Percentiles rank a stretch among this genome's conserved stretches.
phyloP scores from a whole-genome alignment of 1,284 basidiomycete species.

The Porogramme epimiltina region DNA sequence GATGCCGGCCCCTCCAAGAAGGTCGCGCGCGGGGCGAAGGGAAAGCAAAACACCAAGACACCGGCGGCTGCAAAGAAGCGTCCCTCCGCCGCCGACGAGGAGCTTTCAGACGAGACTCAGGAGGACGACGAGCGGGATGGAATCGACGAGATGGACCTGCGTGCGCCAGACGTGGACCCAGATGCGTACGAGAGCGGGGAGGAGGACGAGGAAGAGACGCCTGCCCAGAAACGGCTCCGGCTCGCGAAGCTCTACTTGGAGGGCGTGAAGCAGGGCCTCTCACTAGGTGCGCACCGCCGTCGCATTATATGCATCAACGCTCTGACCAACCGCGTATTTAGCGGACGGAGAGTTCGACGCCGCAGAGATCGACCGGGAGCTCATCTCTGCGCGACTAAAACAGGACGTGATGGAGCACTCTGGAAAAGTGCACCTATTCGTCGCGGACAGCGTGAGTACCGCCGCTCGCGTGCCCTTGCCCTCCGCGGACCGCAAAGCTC shows the following conservation, averaged over 20 bases:
- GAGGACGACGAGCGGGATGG: constrained; percentile 51
- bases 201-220: constrained; percentile 88
- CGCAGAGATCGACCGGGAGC: constrained; percentile 89
- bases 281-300: constrained; percentile 53
- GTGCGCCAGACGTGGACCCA: constrained; percentile 56
- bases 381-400: constrained; percentile 88
- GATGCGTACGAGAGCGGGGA: constrained; percentile 62
- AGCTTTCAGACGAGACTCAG: constrained; percentile 66
- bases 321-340: constrained; percentile 25
- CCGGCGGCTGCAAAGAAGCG: constrained; percentile 28
- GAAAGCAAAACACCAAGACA: constrained; percentile 18
- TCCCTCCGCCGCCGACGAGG: constrained; percentile 59
- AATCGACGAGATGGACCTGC: constrained; percentile 81
- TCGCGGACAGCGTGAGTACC: constrained; percentile 66
- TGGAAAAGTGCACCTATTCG: constrained; percentile 82
- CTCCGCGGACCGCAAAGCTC: background rate
- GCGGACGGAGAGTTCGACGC: constrained; percentile 90
- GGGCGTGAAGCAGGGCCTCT: constrained; percentile 69
- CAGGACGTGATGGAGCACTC: constrained; percentile 87
- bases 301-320: background rate
- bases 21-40: constrained; percentile 17
- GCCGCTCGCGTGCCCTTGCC: background rate
- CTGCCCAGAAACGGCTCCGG: constrained; percentile 90
- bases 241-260: constrained; percentile 91
- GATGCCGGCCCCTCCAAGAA: constrained; percentile 34